Evolutionary conservation across 1,139 yeast species (phyloP), one percentile per base, ranked within the genome.

Genomic region (Debaryomyces sp.): DNA sequence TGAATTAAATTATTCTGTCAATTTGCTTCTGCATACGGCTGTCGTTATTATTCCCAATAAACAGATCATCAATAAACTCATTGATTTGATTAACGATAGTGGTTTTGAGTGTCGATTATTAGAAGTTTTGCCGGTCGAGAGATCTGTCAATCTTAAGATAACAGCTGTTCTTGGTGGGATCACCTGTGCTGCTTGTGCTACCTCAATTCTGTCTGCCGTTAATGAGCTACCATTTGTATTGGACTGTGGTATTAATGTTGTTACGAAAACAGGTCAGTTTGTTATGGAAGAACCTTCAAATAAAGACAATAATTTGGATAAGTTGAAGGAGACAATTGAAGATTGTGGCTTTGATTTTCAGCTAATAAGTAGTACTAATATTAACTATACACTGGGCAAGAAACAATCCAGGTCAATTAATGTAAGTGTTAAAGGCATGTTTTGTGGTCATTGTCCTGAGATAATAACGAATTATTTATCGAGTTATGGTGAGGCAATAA

Each of bases 101-200:
- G 91, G 92, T 0, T 85, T 78, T 57, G 79, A 77, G 10, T 80
- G 86, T 46, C 77, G 74, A 22, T 66, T 87, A 17, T 62, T 82
- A 3, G 91, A 86, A 54, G 71, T 86, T 4, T 60, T 83, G 26
- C 91, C 90, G 0, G 77, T 84, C 4, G 75, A 74, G 35, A 69
- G 79, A 40, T 68, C 80, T 2, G 61, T 70, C 9, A 75, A 73
- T 50, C 77, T 74, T 53, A 79, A 77, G 56, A 78, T 85, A 6
- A 70, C 75, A 7, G 90, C 89, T 1, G 67, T 82, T 0, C 80
- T 87, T 44, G 88, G 86, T 4, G 94, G 94, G 4, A 86, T 87
- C 66, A 82, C 91, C 0, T 87, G 94, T 67, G 83, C 88, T 5
- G 82, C 90, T 0, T 87, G 95, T 63, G 82, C 83, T 1, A 74